Evolutionary conservation across 1,284 basidiomycete species (phyloP).

Genomic region (Cutaneotrichosporon sp.): DNA sequence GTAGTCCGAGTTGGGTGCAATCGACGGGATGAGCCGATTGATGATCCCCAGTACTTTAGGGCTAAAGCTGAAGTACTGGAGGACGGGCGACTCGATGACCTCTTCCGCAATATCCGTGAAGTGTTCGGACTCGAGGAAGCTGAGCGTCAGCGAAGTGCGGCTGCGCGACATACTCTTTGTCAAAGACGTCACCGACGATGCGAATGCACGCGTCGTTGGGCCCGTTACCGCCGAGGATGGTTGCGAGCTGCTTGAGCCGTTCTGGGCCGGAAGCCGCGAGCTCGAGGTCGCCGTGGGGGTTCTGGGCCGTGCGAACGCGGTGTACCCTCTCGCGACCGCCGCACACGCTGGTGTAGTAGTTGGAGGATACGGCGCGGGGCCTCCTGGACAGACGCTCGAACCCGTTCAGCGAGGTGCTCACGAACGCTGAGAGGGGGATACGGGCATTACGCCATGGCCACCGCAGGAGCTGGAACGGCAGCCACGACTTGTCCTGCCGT

Average conservation of each 20-base stretch:
- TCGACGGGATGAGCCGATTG: conserved; percentile 30
- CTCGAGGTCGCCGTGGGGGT: conserved; percentile 24
- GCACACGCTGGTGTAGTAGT: neutral
- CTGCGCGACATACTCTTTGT: conserved; percentile 35
- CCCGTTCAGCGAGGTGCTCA: conserved; percentile 36
- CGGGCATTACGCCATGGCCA: conserved; percentile 40
- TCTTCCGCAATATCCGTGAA: conserved; percentile 35
- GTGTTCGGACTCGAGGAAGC: conserved; percentile 41
- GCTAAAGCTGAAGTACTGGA: conserved; percentile 44
- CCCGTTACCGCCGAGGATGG: conserved; percentile 20
- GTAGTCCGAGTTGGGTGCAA: conserved; percentile 26
- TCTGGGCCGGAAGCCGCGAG: conserved; percentile 27
- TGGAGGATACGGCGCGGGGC: conserved; percentile 36
- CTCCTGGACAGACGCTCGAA: conserved; percentile 37
- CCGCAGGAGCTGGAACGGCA: conserved; percentile 23
- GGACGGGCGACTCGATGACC: conserved; percentile 37
- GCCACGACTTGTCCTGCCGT: conserved; percentile 34
- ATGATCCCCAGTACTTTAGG: conserved; percentile 34
- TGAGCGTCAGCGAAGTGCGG: conserved; percentile 15
- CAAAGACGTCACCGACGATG: conserved; percentile 41
- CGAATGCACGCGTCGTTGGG: conserved; percentile 30
- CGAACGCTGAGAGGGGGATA: conserved; percentile 42
- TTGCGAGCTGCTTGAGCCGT: conserved; percentile 32
- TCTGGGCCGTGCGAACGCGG: neutral
- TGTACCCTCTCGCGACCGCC: neutral